These are phyloP conservation scores for Senna siamea DNA, from an alignment of 306 rosid genomes.

Conservation along the genomic window DNA sequence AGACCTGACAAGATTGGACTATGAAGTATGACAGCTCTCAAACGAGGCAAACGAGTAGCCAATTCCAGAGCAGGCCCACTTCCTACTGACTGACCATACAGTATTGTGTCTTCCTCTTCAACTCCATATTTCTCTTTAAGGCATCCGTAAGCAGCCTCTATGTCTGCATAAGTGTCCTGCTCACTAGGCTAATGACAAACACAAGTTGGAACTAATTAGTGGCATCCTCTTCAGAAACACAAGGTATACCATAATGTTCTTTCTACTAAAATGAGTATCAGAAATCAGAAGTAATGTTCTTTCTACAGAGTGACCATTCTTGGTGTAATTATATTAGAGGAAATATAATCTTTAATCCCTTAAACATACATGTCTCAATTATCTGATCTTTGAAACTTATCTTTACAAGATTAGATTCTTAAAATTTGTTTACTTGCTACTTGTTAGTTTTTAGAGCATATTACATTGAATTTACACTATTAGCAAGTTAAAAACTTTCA, in stretches of 20 bases:
- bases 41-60: constrained; percentile 55
- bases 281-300: neutral
- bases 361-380: too few species aligned
- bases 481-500: neutral
- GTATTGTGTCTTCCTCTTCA: constrained; percentile 60
- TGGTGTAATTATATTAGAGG: neutral
- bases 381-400: neutral
- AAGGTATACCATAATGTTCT: neutral
- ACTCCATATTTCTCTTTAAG: constrained; percentile 63
- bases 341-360: too few species aligned
- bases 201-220: constrained; percentile 15
- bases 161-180: constrained; percentile 79
- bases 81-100: constrained; percentile 76
- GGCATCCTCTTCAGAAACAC: constrained; percentile 3
- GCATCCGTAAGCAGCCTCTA: constrained; percentile 66
- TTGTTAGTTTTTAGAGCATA: too few species aligned
- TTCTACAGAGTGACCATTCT: too few species aligned
- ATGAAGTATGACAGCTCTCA: constrained; percentile 67
- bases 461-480: too few species aligned
- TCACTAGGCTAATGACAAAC: constrained; percentile 58
- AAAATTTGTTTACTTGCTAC: too few species aligned
- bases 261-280: neutral
- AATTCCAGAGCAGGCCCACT: constrained; percentile 70
- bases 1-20: constrained; percentile 71
- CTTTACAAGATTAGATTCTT: too few species aligned